phyloP scores from a whole-genome alignment of 768 basidiomycete genomes.

The Naematelia encephala region DNA sequence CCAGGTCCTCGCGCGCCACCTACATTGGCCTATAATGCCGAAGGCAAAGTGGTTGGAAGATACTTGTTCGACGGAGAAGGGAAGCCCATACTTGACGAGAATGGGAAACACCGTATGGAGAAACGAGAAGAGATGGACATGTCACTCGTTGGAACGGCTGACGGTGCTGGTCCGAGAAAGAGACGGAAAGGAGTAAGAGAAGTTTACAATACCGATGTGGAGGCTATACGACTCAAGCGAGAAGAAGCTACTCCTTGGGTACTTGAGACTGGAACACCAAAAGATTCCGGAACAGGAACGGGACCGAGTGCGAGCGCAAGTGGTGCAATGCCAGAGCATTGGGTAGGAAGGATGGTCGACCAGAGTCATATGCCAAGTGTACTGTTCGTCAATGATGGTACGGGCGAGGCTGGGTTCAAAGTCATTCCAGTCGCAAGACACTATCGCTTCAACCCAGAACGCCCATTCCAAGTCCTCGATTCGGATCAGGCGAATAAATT shows the following conservation, averaged over 20 bases:
- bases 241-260: conserved; percentile 44
- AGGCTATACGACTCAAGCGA: conserved; percentile 33
- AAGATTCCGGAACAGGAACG: background rate
- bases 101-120: conserved; percentile 34
- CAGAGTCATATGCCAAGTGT: conserved; percentile 31
- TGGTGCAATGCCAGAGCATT: conserved; percentile 28
- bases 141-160: conserved; percentile 26
- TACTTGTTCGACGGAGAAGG: conserved; percentile 39
- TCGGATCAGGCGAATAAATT: conserved; percentile 37
- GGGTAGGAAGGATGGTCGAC: conserved; percentile 43
- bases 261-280: conserved; percentile 30
- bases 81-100: conserved; percentile 30
- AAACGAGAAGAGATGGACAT: conserved; percentile 29
- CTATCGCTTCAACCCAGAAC: conserved; percentile 40
- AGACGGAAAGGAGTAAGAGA: conserved; percentile 31
- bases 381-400: conserved; percentile 38
- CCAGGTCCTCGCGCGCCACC: conserved; percentile 32
- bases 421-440: conserved; percentile 39
- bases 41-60: conserved; percentile 31
- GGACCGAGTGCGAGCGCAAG: conserved; percentile 1
- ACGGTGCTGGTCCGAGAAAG: conserved; percentile 8
- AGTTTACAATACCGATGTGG: conserved; percentile 39
- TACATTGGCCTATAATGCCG: conserved; percentile 24
- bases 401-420: conserved; percentile 26
- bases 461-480: conserved; percentile 42